A percentile compares a stretch with the other conserved stretches of the same genome.
These are phyloP conservation scores for Leishmania arabica DNA, from an alignment of 208 protist genomes.

Conservation along the genomic window DNA sequence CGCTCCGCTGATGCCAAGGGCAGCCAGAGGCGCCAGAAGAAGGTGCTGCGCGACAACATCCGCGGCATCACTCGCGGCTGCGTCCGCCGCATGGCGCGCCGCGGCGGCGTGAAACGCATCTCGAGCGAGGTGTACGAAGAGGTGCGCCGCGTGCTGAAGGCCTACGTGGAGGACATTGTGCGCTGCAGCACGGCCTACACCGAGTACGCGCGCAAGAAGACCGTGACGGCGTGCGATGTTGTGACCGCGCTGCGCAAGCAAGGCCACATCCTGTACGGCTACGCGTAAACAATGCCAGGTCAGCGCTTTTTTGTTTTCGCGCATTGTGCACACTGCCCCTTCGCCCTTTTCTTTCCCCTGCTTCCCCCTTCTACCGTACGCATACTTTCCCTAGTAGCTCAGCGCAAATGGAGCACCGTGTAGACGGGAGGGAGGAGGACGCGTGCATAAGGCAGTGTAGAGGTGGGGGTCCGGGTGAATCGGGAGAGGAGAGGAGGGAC, in stretches of 20 bases:
- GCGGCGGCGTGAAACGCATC: constrained; percentile 94
- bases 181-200: constrained; percentile 86
- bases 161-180: constrained; percentile 82
- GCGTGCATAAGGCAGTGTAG: not conserved
- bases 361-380: not conserved
- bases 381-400: not conserved
- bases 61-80: constrained; percentile 84
- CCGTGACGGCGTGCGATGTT: constrained; percentile 84
- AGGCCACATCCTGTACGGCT: constrained; percentile 91
- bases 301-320: not conserved
- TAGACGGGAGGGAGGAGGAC: not conserved
- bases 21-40: constrained; percentile 84
- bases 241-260: constrained; percentile 90
- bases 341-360: not conserved
- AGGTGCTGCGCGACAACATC: constrained; percentile 88
- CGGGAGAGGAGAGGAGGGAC: not conserved
- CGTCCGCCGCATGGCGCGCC: constrained; percentile 90
- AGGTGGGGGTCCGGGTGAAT: not conserved
- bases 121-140: constrained; percentile 69
- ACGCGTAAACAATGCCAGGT: constrained; percentile 38
- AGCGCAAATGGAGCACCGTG: not conserved
- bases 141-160: constrained; percentile 79
- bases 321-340: not conserved
- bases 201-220: constrained; percentile 84
- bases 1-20: constrained; percentile 71